phyloP scores from a whole-genome alignment of 306 rosid species.

The Rubus parviflorus region DNA sequence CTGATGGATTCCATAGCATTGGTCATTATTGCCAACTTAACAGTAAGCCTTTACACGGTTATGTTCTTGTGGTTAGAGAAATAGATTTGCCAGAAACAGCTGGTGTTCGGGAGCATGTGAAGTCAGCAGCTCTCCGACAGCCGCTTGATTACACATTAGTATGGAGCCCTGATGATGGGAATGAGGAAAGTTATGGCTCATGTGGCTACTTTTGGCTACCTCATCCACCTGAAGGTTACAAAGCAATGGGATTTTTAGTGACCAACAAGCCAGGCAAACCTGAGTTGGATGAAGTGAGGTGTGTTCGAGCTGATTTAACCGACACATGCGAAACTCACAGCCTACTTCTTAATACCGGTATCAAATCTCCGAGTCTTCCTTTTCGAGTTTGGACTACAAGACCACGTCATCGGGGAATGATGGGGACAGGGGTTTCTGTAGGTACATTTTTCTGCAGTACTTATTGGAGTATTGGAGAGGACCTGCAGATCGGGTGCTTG shows the following conservation, averaged over 20 bases:
- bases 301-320: conserved; percentile 74
- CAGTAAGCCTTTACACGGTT: conserved; percentile 60
- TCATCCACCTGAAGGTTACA: conserved; percentile 76
- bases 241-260: conserved; percentile 70
- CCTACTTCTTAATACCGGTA: conserved; percentile 37
- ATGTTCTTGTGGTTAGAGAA: conserved; percentile 72
- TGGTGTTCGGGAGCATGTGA: conserved; percentile 18
- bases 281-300: conserved; percentile 60
- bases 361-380: conserved; percentile 33
- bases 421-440: conserved; percentile 60
- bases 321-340: conserved; percentile 62
- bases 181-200: conserved; percentile 33
- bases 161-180: conserved; percentile 61
- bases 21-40: conserved; percentile 79
- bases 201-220: conserved; percentile 82
- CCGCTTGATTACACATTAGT: conserved; percentile 71
- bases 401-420: conserved; percentile 62
- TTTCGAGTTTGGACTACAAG: conserved; percentile 65
- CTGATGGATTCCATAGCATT: conserved; percentile 66
- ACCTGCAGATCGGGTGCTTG: conserved; percentile 66
- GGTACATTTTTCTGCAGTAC: conserved; percentile 72
- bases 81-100: conserved; percentile 34
- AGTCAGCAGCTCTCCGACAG: conserved; percentile 50
- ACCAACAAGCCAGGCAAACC: conserved; percentile 65
- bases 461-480: conserved; percentile 43